Evolutionary conservation across 768 basidiomycete genomes (phyloP), one percentile per base, ranked within the genome.

Genomic region (Tylopilus plumbeoviolaceoides): DNA sequence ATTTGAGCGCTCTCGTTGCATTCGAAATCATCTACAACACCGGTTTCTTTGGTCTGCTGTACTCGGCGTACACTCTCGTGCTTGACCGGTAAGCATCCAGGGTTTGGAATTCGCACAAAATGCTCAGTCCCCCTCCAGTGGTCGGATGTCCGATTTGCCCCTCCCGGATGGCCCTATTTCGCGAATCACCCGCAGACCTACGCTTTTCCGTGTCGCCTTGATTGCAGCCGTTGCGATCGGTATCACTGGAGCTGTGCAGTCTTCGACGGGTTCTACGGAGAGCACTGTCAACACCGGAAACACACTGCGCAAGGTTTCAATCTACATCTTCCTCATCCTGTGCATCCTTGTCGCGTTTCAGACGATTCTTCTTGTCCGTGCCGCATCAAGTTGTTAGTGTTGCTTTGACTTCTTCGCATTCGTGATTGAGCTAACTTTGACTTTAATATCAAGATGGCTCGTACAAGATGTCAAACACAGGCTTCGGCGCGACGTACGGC

Each of bases 21-120:
- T 63, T 62, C 46, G 58, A 64, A 49, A 53, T 71, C 50, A 30
- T 72, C 18, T 73, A 72, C 54, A 70, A 65, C 42, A 61, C 66
- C 17, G 71, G 70, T 40, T 70, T 72, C 65, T 72, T 69, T 23
- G 68, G 65, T 55, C 47, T 72, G 38, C 44, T 72, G 8, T 72
- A 68, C 47, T 71, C 66, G 12, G 63, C 69, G 17, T 70, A 72
- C 50, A 64, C 57, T 18, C 63, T 72, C 10, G 69, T 68, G 15
- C 48, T 69, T 11, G 69, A 72, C 43, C 59, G 70, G 70, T 70
- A 43, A 36, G 59, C 25, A 30, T 18, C 12, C 20, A n/a, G 25
- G 33, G 1, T 53, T 56, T 27, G 20, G 7, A 50, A 11, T 23
- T 27, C 12, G 20, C 4, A 5, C 27, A 9, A 23, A 7, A 15